Base-by-base conservation (phyloP, 2,329 filamentous ascomycete species). In the Ceratocystis destructans region DNA sequence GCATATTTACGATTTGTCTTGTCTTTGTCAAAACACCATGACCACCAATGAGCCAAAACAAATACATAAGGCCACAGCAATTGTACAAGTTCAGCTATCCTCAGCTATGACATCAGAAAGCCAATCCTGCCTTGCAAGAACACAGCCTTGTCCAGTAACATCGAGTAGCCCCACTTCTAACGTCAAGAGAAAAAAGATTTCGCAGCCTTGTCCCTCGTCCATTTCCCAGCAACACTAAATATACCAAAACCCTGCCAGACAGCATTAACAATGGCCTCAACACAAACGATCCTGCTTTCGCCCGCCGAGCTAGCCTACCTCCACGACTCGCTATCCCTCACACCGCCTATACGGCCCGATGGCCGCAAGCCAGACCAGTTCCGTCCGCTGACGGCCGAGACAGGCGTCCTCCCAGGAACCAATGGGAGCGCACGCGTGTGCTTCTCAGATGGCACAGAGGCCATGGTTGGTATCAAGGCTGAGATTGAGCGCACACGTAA, bases 271-370 rank as follows among this genome's bases (percentile, higher is more conserved):
- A 88, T 90, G 83, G 80, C 87, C 50, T 67, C 68, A 12, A 82
- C 84, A 71, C 84, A 85, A 72, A 83, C 85, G 77, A 83, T 85
- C 72, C 86, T 90, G 71, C 87, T 97, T 76, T 96, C 92, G 65
- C 93, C 94, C 61, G 91, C 94, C 73, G 94, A 99, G 79, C 89
- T 99, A 72, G 91, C 92, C 71, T 99, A 96, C 79, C 85, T 97
- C 64, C 90, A 96, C 80, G 85, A 84, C 70, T 92, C 93, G 5
- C 90, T 99, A 73, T 83, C 86, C 6, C 87, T 92, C 68, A 78
- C 77, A 55, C 91, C 91, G 10, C 91, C 94, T 22, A 88, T 97
- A 74, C 91, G 94, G 28, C 89, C 93, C 25, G 94, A 99, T 76
- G 89, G 88, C 69, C 89, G 92, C 72, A 78, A 84, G 20, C 79